Evolutionary conservation across 2,329 filamentous ascomycete species (phyloP), one percentile per base, ranked within the genome.

Genomic region (Cordyceps tenuipes): DNA sequence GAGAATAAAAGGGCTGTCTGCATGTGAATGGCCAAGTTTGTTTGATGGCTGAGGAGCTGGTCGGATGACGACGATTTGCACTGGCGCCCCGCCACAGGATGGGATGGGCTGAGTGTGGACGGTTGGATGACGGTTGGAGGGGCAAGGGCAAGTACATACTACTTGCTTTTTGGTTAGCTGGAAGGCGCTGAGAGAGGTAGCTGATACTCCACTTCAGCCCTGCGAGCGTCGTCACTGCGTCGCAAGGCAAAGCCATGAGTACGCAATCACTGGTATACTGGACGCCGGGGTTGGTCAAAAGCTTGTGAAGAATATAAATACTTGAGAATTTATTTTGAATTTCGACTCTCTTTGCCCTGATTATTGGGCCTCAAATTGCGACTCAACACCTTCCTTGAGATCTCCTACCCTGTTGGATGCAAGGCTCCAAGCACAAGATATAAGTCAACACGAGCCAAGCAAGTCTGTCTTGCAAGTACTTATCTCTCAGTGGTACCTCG

Each of bases 141-240:
- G 56, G 56, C 56, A 44, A 46, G 19, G 15, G 7, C 9, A 57
- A 26, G 56, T 58, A 58, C 5, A 43, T 15, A 15, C n/a, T 21
- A n/a, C 47, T 47, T 58, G 49, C 46, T 2, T 36, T 10, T 36
- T 36, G 8, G 9, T 19, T 36, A 0, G 5, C 10, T 10, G 56
- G 9, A 9, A 5, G 21, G 4, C 9, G 15, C 21, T 13, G 23
- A n/a, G 36, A n/a, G 2, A 6, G n/a, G 13, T 23, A 5, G 17
- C 39, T 43, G 7, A 51, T n/a, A 13, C 5, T 4, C n/a, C 43
- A 58, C 56, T 48, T 46, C 48, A 58, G 48, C 56, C 56, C n/a
- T 58, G 56, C 23, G 56, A 52, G 56, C 56, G 56, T 58, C 56
- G 56, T 58, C 56, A 58, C 47, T 56, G 43, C 43, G 43, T 48